Evolutionary conservation across 108 stramenopile species (phyloP).

Genomic region (Aurantiochytrium sp.): DNA sequence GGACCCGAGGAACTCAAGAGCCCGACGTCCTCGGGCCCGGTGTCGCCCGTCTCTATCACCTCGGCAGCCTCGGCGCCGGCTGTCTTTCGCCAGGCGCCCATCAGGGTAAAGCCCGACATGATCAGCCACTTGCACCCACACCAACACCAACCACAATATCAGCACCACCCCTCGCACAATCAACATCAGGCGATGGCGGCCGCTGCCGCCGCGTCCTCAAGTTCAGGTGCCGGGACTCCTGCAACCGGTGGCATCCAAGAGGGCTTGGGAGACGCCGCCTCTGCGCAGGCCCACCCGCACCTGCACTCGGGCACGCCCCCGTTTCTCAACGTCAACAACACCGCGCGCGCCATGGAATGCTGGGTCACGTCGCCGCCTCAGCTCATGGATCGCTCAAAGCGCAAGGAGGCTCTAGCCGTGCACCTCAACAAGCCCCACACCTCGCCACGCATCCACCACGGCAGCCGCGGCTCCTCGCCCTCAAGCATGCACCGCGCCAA

Average conservation of each 20-base stretch:
- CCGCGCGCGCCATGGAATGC: neutral
- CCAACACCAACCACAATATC: neutral
- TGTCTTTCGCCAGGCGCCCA: constrained; percentile 11
- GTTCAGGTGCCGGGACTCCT: neutral
- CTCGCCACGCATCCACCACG: constrained; percentile 13
- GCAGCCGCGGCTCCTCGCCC: neutral
- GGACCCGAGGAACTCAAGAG: neutral
- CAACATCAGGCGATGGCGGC: neutral
- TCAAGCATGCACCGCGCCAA: neutral
- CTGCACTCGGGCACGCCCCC: neutral
- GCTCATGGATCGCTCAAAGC: neutral
- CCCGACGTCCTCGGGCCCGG: constrained; percentile 4
- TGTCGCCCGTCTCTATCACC: constrained; percentile 16
- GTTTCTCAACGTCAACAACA: neutral
- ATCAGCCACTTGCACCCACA: neutral
- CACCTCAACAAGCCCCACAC: neutral
- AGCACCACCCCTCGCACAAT: no score
- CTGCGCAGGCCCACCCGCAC: neutral
- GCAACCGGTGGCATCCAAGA: neutral
- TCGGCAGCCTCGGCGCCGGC: constrained; percentile 9
- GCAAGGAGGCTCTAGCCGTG: neutral
- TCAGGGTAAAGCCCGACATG: neutral
- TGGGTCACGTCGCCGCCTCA: constrained; percentile 14
- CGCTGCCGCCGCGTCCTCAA: neutral
- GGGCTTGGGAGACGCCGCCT: neutral